phyloP scores from a whole-genome alignment of 2,329 filamentous ascomycete genomes.

The Dothistroma pini region DNA sequence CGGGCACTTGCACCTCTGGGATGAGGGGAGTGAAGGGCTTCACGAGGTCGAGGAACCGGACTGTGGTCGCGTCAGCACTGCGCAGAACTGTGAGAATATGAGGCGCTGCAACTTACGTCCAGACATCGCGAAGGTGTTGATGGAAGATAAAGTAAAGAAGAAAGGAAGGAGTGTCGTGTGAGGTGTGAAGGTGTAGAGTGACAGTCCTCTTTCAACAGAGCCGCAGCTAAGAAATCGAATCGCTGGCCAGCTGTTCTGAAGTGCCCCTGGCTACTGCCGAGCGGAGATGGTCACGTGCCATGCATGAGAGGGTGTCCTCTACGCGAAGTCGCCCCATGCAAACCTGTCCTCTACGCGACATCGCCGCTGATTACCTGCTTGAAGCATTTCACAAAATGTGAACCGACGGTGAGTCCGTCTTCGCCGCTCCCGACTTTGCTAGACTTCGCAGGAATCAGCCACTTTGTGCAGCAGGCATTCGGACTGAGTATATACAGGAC shows the following conservation, averaged over 20 bases:
- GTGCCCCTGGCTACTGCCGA: neutral
- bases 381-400: no score
- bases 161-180: conserved; percentile 11
- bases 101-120: neutral
- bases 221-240: neutral
- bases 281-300: neutral
- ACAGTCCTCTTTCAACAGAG: neutral
- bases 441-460: neutral
- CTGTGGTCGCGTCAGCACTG: conserved; percentile 46
- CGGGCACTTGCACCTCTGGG: conserved; percentile 96
- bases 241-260: neutral
- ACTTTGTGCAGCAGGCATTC: neutral
- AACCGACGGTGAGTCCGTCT: no score
- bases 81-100: neutral
- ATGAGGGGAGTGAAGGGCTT: conserved; percentile 99
- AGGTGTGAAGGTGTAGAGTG: neutral
- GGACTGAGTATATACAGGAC: neutral
- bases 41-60: conserved; percentile 99
- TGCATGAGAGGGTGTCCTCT: neutral
- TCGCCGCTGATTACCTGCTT: no score
- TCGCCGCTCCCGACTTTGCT: no score
- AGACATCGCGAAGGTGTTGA: conserved; percentile 2
- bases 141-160: conserved; percentile 2
- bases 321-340: no score
- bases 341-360: neutral